Base-by-base conservation (phyloP, 1,284 basidiomycete species). In the Puccinia coronata region DNA sequence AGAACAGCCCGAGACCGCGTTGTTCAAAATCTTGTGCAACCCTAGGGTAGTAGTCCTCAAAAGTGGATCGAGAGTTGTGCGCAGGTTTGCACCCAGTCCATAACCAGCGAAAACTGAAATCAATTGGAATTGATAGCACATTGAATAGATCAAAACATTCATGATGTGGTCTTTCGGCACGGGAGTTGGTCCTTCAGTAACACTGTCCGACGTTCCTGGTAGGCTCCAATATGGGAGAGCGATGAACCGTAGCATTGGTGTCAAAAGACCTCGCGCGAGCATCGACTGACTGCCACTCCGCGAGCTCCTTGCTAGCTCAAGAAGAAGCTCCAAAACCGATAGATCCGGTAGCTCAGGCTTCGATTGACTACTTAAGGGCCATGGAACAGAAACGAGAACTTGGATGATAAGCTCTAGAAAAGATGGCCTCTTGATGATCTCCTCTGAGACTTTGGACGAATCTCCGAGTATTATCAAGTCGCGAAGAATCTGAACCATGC, bases 191-290 rank as follows among this genome's bases (percentile, higher is more conserved):
- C 31, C 65, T 72, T 39, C 16, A 28, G 39, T 55, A 20, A 25
- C 28, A 53, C 2, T 25, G n/a, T 67, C 59, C 20, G n/a, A 31
- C 23, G 20, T 25, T 61, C 28, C 49, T 36, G 36, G 3, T 8
- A 81, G 49, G 23, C 41, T 25, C 79, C 79, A 81, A 43, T 81
- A 81, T 28, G 79, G 79, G 28, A 81, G 51, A 31, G 57, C 79
- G 20, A 73, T 59, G 61, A 81, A 81, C 47, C 79, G 39, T n/a
- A 81, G 57, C 43, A 71, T 74, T 20, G 79, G 79, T 18, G 79
- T 80, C 55, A 80, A 28, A 23, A 80, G 49, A 36, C 79, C 79
- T 3, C 79, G 79, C 25, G 73, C 71, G 18, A 81, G 55, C 23
- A 81, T 63, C 20, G 79, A 73, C 49, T 36, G 70, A 73, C 79